Evolutionary conservation across 768 basidiomycete genomes (phyloP), one percentile per base, ranked within the genome.

Genomic region (Panus rudis): DNA sequence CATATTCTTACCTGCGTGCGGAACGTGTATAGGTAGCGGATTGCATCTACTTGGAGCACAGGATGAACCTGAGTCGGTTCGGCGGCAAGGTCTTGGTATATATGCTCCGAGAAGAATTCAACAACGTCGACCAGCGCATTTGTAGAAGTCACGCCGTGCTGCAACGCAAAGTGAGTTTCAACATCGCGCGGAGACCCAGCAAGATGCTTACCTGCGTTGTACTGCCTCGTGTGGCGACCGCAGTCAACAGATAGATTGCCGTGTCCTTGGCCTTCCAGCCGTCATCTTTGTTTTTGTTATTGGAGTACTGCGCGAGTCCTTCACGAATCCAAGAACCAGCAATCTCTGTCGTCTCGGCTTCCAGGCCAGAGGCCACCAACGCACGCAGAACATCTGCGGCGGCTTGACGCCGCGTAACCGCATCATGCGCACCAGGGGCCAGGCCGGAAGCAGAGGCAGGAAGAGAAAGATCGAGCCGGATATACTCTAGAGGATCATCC

Each of bases 361-460:
- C 93, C 50, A 81, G 81, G 28, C 91, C 81, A 46, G 78, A 78
- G 8, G 78, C 68, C 14, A 96, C 89, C 3, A 99, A 70, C 0
- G 93, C 89, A 43, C 92, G 87, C 3, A 96, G 76, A n/a, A 98
- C 89, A 54, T 99, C 94, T 0, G 87, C 92, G 1, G 92, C 94
- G 2, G 94, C 87, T 54, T 96, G 91, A 30, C 94, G 72, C 23
- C 92, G 78, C 0, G 93, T 98, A 32, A 86, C 79, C 22, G 77
- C 75, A 54, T 93, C 93, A 42, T 76, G 65, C 21, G 76, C 46
- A 47, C 76, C 50, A 56, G 64, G 41, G 5, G 63, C 65, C 31
- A 62, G 64, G 2, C 55, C 57, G 32, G 53, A 54, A 26, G 71
- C 61, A 44, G 84, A 37, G 57, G 43, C 81, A 43, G 71, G 73